Base-by-base conservation (phyloP, 2,329 filamentous ascomycete species). In the Thyridium curvatum region DNA sequence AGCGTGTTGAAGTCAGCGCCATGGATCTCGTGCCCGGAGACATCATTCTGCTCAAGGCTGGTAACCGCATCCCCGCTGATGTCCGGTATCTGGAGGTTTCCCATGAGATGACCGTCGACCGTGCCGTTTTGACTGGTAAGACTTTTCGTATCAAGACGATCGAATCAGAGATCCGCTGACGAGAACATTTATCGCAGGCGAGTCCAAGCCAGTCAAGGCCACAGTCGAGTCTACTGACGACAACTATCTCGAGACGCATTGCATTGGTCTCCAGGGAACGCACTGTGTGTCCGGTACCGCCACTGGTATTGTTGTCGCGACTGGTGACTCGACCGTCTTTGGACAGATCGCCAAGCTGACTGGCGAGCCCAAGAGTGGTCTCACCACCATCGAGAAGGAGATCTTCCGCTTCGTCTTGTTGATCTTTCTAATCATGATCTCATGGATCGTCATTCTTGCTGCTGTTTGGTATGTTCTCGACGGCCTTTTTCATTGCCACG, bases 191-290 rank as follows among this genome's bases (percentile, higher is more conserved):
- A n/a, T n/a, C 26, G 3, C 47, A 64, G 81, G 81, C 37, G 81
- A 85, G 66, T 82, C 83, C 3, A 63, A 75, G 9, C 81, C 83
- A 2, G 60, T 87, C 6, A 61, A 73, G 3, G 84, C 74, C 3
- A 74, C 77, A 0, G 69, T 84, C 12, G 71, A 85, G n/a, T 75
- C 71, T 0, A 82, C 79, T 0, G 82, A 88, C 50, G 66, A 72
- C 30, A 88, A 88, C 56, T 87, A 86, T 51, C 75, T 90, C 26
- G 85, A 90, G 54, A 89, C 84, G 4, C 75, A 77, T 38, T 84
- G 79, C 50, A 86, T 90, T 38, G 84, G 84, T 17, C 69, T 90
- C 9, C 84, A 88, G 53, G 84, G 86, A n/a, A 88, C 85, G 1
- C 83, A 89, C 51, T 88, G 84, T 48, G 77, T 84, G 4, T 79